Conservation (phyloP, 164 flowering plant genomes). For the Vitis riparia region DNA sequence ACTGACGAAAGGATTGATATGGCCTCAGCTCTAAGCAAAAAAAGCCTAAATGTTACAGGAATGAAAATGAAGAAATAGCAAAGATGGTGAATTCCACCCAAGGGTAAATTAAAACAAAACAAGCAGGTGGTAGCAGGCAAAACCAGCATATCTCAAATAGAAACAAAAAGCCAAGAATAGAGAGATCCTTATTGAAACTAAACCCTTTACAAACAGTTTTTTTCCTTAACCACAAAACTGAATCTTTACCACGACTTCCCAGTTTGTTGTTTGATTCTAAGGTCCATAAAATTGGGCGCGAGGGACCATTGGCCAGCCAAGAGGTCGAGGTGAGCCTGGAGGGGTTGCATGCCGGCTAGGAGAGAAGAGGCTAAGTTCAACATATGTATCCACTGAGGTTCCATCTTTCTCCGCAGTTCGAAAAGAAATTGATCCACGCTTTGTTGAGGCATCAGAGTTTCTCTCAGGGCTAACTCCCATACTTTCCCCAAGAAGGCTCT, state of each 20-base stretch:
- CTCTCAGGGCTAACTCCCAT: slow-evolving; percentile 43
- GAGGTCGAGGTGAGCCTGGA: slow-evolving; percentile 44
- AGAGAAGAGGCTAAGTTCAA: slow-evolving; percentile 56
- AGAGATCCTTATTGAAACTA: slow-evolving; percentile 31
- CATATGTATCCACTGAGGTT: slow-evolving; percentile 32
- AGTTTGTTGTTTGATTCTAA: slow-evolving; percentile 6
- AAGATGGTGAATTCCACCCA: slow-evolving; percentile 4
- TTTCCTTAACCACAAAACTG: slow-evolving; percentile 35
- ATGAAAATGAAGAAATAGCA: background rate
- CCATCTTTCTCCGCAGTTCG: slow-evolving; percentile 60
- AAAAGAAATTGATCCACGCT: slow-evolving; percentile 84
- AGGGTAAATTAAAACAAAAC: too few relatives aligned
- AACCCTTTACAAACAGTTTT: slow-evolving; percentile 40
- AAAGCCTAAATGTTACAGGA: slow-evolving; percentile 6
- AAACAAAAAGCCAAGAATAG: slow-evolving; percentile 21
- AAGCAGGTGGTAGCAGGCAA: slow-evolving; percentile 10
- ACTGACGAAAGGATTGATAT: too few relatives aligned
- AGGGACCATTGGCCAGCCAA: slow-evolving; percentile 43
- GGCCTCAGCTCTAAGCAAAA: background rate
- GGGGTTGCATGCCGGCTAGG: slow-evolving; percentile 39
- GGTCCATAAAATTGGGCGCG: slow-evolving; percentile 11
- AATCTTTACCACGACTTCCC: slow-evolving; percentile 13
- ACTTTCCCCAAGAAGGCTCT: slow-evolving; percentile 45
- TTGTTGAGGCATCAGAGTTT: slow-evolving; percentile 64
- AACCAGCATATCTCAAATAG: slow-evolving; percentile 24